Evolutionary conservation across 441 rosid species (phyloP), one percentile per base, ranked within the genome.

Genomic region (Lepidium campestre): DNA sequence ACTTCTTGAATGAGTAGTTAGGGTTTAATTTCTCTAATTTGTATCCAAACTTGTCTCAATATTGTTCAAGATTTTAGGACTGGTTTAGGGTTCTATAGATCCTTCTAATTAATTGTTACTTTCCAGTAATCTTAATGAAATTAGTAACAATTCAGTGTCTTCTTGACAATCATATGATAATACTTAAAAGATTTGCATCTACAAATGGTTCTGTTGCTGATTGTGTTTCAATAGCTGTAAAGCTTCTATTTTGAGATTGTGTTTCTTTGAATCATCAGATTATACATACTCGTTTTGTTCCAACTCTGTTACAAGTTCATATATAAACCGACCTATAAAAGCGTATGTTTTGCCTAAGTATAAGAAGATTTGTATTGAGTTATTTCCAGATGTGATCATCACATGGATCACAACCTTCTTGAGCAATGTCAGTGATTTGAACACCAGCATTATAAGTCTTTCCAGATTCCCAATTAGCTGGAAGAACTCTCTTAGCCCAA

Each of bases 331-430:
- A 23, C 34, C 55, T n/a, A 49, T 7, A 3, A 9, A 27, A 18
- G 11, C 3, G 1, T 13, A 0, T 12, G 40, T 32, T 13, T 4
- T 13, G 5, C 8, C 46, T 20, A 19, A 2, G 34, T 29, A 17
- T 15, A 9, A 6, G 2, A 3, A 10, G 9, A 53, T 8, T 2
- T 53, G 0, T 2, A 54, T 3, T 1, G 13, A 18, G 29, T 37
- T n/a, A 57, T 5, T 57, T 57, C 62, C 62, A 57, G 7, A 27
- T 65, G 12, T 77, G 79, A 15, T 66, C 81, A 25, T 80, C 86
- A 50, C 98, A 93, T 1, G 77, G 78, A 63, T 82, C 34, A 78
- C 98, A 93, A 61, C 89, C 90, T 70, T 93, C 97, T 56, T 93
- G 83, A 11, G 97, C 98, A 61, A 88, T 82, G 27, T 93, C 97